Evolutionary conservation across 192 early-diverging fungal genomes (phyloP).

Genomic region (Endogone sp.): DNA sequence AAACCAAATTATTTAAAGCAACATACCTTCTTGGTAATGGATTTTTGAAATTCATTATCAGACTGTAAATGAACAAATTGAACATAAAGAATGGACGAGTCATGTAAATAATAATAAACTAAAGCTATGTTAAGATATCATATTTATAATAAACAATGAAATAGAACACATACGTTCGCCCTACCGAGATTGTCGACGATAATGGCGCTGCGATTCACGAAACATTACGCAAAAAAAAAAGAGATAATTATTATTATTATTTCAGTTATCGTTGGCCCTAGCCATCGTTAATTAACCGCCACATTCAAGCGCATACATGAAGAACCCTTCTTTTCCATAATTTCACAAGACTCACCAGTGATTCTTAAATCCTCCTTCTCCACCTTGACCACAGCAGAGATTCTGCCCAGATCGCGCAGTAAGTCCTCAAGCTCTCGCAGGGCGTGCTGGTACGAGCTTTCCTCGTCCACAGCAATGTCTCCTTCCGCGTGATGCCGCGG

Average conservation of each 20-base stretch:
- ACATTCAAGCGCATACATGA: neutral
- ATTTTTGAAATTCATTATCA: slow-evolving; percentile 16
- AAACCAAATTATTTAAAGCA: too few species aligned
- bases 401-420: neutral
- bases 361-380: neutral
- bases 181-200: slow-evolving; percentile 15
- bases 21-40: slow-evolving; percentile 11
- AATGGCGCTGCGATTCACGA: too few species aligned
- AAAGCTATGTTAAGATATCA: too few species aligned
- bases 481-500: neutral
- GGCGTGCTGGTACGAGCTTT: neutral
- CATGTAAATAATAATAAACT: too few species aligned
- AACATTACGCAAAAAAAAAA: too few species aligned
- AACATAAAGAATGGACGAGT: neutral
- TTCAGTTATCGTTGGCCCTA: too few species aligned
- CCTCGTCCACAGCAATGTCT: slow-evolving; percentile 4
- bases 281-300: too few species aligned
- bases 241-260: too few species aligned
- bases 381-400: slow-evolving; percentile 9
- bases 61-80: neutral
- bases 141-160: too few species aligned
- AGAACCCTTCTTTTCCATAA: slow-evolving; percentile 19
- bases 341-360: slow-evolving; percentile 8
- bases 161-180: slow-evolving; percentile 11
- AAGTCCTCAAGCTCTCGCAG: too few species aligned